A percentile compares a stretch with the other conserved stretches of the same genome.
These are phyloP conservation scores for Candida coquimbonensis DNA, from an alignment of 805 yeast genomes.

Conservation along the genomic window DNA sequence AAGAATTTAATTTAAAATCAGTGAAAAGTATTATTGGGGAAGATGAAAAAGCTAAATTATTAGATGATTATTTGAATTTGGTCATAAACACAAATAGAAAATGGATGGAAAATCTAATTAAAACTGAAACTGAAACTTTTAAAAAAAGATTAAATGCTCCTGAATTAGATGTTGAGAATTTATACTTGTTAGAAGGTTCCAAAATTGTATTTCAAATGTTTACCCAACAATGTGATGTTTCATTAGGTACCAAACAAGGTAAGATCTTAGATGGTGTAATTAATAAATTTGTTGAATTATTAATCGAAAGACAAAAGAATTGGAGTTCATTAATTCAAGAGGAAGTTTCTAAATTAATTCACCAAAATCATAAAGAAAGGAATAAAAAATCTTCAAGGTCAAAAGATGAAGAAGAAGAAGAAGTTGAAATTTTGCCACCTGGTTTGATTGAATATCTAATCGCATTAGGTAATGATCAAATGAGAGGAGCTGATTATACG, in stretches of 20 bases:
- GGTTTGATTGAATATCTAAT: slow-evolving; percentile 77
- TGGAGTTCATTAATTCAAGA: slow-evolving; percentile 52
- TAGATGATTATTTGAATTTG: slow-evolving; percentile 72
- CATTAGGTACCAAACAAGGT: slow-evolving; percentile 79
- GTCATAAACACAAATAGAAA: slow-evolving; percentile 70
- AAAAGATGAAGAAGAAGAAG: slow-evolving; percentile 30
- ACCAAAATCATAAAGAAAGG: slow-evolving; percentile 19
- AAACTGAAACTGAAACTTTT: slow-evolving; percentile 63
- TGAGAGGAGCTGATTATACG: slow-evolving; percentile 58
- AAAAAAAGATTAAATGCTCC: slow-evolving; percentile 65
- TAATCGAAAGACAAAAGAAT: slow-evolving; percentile 52
- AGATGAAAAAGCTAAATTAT: slow-evolving; percentile 60
- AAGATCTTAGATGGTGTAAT: slow-evolving; percentile 74
- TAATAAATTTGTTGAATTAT: slow-evolving; percentile 56
- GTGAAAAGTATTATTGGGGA: slow-evolving; percentile 58
- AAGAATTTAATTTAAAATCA: slow-evolving; percentile 38
- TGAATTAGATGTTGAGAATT: slow-evolving; percentile 56
- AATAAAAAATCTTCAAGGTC: slow-evolving; percentile 1
- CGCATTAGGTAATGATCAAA: slow-evolving; percentile 81
- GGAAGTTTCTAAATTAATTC: slow-evolving; percentile 38
- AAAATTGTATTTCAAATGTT: slow-evolving; percentile 75
- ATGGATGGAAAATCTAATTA: slow-evolving; percentile 70
- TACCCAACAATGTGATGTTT: slow-evolving; percentile 84
- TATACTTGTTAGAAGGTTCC: slow-evolving; percentile 67
- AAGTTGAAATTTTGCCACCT: slow-evolving; percentile 46